Base-by-base conservation (phyloP, 331 rosid genomes). In the Saraca asoca region DNA sequence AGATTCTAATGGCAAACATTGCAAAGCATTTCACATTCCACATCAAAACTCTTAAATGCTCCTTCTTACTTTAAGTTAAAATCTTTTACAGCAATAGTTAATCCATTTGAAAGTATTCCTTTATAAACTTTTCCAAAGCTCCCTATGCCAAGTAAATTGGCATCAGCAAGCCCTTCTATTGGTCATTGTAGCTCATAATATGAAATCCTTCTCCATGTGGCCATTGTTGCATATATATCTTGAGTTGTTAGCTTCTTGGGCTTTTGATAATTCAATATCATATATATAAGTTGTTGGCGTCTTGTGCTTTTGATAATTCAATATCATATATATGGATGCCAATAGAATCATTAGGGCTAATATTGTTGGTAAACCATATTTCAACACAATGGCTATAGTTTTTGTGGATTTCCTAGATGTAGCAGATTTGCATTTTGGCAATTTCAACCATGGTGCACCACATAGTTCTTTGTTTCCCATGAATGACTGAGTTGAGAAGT, bases 191-290 rank as follows among this genome's bases (percentile, higher is more conserved):
- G 16, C 12, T 52, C 58, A 9, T 52, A 14, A 0, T 52, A 33
- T 3, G 62, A 56, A 33, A 56, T 34, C 33, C 62, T 56, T 56
- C 62, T 56, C 62, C 19, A 56, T 14, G 62, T 5, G 11, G 44
- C 24, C 13, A 56, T 5, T 5, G 43, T 16, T 12, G 41, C 8
- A 0, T 5, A 6, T 0, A 13, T 16, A 7, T 7, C 12, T 3
- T 7, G 29, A 52, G 0, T 12, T 3, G 12, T 4, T 3, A 1
- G 12, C 19, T 52, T 17, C 5, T 35, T 35, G 39, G 4, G 39
- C 16, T 52, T 19, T 52, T 8, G 2, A n/a, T n/a, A n/a, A n/a
- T n/a, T n/a, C n/a, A n/a, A n/a, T n/a, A n/a, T n/a, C n/a, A n/a
- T n/a, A n/a, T n/a, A n/a, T n/a, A n/a, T n/a, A n/a, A n/a, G n/a